These are phyloP conservation scores for Yamadazyma buinensis DNA, from an alignment of 1,139 yeast genomes.

Conservation along the genomic window DNA sequence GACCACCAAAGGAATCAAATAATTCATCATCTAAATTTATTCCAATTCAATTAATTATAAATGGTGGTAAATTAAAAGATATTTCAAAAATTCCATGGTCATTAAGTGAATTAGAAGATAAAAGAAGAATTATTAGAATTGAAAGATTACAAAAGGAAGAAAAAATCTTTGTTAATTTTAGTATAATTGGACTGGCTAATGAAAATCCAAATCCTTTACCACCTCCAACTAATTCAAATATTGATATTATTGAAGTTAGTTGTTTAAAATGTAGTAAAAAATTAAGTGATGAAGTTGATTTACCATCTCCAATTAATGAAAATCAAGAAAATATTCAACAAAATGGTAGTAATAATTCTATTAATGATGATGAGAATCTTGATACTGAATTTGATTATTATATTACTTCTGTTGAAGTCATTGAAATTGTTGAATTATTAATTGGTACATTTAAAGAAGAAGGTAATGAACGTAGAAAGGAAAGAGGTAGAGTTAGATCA, in stretches of 20 bases:
- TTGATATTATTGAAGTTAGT: constrained; percentile 55
- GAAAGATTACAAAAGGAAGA: constrained; percentile 51
- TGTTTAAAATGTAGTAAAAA: constrained; percentile 43
- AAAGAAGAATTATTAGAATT: constrained; percentile 54
- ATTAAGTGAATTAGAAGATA: constrained; percentile 40
- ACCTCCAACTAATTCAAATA: constrained; percentile 29
- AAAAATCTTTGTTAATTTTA: constrained; percentile 44
- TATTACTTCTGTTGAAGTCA: constrained; percentile 64
- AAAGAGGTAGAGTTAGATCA: constrained; percentile 60
- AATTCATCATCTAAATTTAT: constrained; percentile 30
- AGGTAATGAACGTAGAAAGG: constrained; percentile 51
- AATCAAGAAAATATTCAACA: constrained; percentile 7
- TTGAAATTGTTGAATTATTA: constrained; percentile 57
- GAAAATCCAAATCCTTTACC: constrained; percentile 41
- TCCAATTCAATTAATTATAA: constrained; percentile 45
- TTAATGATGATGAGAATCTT: neutral
- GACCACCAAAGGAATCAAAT: constrained; percentile 48
- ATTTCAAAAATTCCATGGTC: constrained; percentile 52
- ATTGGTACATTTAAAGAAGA: constrained; percentile 48
- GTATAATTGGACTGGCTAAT: constrained; percentile 49
- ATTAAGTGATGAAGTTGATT: constrained; percentile 18
- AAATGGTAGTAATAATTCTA: constrained; percentile 6
- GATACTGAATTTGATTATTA: constrained; percentile 40
- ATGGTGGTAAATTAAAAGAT: constrained; percentile 43
- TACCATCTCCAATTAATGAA: constrained; percentile 24